Evolutionary conservation across 2,329 filamentous ascomycete genomes (phyloP).

Genomic region (Teratosphaeria destructans): DNA sequence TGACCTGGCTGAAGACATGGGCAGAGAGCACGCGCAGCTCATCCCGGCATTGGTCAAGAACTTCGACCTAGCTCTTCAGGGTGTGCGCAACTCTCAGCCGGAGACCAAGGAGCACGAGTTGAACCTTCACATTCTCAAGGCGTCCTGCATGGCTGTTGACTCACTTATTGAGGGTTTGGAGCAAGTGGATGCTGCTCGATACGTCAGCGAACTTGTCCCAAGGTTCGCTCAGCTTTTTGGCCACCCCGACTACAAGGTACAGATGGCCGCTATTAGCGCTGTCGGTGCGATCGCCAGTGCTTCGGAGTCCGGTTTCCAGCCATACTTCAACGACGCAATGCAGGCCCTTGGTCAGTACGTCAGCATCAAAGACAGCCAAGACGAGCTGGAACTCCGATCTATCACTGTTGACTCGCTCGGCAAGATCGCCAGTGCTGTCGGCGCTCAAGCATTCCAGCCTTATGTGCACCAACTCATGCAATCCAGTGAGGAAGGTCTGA

Average conservation of each 20-base stretch:
- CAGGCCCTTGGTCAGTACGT: conserved; percentile 75
- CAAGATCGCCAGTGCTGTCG: conserved; percentile 82
- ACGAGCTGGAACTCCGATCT: conserved; percentile 80
- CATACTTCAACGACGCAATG: conserved; percentile 91
- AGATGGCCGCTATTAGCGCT: conserved; percentile 78
- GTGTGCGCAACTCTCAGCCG: conserved; percentile 43
- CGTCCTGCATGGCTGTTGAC: conserved; percentile 82
- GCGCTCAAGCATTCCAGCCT: conserved; percentile 74
- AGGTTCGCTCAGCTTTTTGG: conserved; percentile 75
- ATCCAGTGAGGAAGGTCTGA: conserved; percentile 80
- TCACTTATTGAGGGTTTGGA: conserved; percentile 81
- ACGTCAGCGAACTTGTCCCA: conserved; percentile 72
- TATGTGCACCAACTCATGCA: conserved; percentile 87
- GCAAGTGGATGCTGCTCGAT: conserved; percentile 66
- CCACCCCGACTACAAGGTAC: conserved; percentile 79
- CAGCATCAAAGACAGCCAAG: conserved; percentile 75
- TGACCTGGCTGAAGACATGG: conserved; percentile 83
- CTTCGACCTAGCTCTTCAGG: conserved; percentile 66
- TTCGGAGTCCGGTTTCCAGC: conserved; percentile 69
- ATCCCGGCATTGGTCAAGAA: conserved; percentile 81
- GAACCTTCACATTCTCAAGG: conserved; percentile 76
- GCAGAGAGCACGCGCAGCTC: conserved; percentile 71
- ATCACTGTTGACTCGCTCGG: conserved; percentile 89
- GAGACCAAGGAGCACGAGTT: conserved; percentile 51
- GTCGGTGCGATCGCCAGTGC: conserved; percentile 84